Base-by-base conservation (phyloP, 169 alveolate genomes). In the Cryptosporidium sp. region DNA sequence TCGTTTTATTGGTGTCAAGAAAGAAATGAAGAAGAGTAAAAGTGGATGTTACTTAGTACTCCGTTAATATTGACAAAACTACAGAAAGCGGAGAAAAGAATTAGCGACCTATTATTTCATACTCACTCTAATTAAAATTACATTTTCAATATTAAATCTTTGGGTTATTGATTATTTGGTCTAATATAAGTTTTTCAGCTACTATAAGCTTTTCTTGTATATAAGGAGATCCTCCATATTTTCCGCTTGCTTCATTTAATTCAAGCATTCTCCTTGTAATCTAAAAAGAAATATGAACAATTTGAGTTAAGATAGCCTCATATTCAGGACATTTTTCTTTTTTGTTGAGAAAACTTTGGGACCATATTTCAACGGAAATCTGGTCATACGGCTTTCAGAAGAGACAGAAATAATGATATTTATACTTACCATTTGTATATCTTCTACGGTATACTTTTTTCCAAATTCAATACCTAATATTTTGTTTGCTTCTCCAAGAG, bases 171-270 rank as follows among this genome's bases (percentile, higher is more conserved):
- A 73, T 73, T 26, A 80, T 61, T n/a, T 59, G 39, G 14, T 80
- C 89, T 29, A 62, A 16, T 18, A 80, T 59, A 10, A 59, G 41
- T 29, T 61, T 80, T 29, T 80, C 74, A 16, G 89, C 89, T 23
- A 65, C 23, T 23, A 39, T 16, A 8, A 80, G 45, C 45, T 80
- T 80, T 80, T 80, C 89, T 31, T 80, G 89, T 59, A 80, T 80
- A 80, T 80, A 80, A 21, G 89, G 89, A 29, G 89, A 80, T 23
- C 89, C 89, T 65, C 67, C 62, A 48, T 80, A 80, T 21, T 65
- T 65, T 29, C 62, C 75, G 18, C 52, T 80, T n/a, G 75, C 26
- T 43, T 65, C 50, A 50, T 80, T 80, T 65, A 80, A 41, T 50
- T 80, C 80, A 6, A 80, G 55, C 89, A 80, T 80, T 65, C 75